Percentiles rank a stretch among this genome's conserved stretches.
Evolutionary conservation across 2,329 filamentous ascomycete genomes (phyloP).

Genomic region (Emmonsia crescens): DNA sequence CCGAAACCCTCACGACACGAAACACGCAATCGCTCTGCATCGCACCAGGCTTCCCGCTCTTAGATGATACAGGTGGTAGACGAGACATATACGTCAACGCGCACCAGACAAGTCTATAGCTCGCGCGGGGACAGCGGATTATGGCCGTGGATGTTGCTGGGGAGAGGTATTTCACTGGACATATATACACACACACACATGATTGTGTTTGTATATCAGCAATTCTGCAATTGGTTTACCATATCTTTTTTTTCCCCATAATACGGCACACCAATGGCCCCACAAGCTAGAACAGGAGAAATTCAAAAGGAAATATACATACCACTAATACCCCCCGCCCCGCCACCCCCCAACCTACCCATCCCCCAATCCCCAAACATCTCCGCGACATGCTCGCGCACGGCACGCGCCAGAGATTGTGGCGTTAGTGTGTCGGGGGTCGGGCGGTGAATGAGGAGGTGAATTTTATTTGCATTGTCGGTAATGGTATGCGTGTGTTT

Average conservation of each 20-base stretch:
- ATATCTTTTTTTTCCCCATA: background rate
- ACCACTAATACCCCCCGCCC: slow-evolving; percentile 61
- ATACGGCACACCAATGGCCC: background rate
- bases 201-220: background rate
- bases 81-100: slow-evolving; percentile 69
- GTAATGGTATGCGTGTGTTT: background rate
- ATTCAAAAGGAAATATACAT: slow-evolving; percentile 7
- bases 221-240: background rate
- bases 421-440: slow-evolving; percentile 61
- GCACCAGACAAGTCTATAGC: slow-evolving; percentile 83
- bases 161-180: slow-evolving; percentile 83
- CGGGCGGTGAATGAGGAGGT: slow-evolving; percentile 67
- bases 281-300: background rate
- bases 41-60: slow-evolving; percentile 8
- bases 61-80: slow-evolving; percentile 46
- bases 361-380: slow-evolving; percentile 85
- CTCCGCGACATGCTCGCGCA: slow-evolving; percentile 58
- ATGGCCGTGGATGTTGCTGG: slow-evolving; percentile 91
- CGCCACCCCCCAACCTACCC: slow-evolving; percentile 46
- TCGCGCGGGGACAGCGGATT: slow-evolving; percentile 66
- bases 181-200: no score
- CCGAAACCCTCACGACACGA: slow-evolving; percentile 75
- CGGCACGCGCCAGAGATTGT: slow-evolving; percentile 53
- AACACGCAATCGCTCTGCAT: slow-evolving; percentile 54
- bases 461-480: slow-evolving; percentile 26